Evolutionary conservation across 2,329 filamentous ascomycete species (phyloP), one percentile per base, ranked within the genome.

Genomic region (Tolypocladium inflatum): DNA sequence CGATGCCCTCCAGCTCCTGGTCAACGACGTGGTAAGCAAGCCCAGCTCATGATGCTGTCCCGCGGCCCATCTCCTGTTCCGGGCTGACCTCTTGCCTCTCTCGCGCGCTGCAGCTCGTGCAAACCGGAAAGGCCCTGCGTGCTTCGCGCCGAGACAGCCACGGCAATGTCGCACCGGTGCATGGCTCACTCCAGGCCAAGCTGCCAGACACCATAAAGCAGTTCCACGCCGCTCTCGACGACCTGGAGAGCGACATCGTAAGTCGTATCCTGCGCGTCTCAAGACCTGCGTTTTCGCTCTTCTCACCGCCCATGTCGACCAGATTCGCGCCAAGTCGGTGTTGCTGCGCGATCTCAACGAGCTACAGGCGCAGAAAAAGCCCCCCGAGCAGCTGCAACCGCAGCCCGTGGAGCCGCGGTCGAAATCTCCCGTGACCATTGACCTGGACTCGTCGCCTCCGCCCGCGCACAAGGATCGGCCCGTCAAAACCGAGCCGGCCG

Each of bases 181-280:
- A 70, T 38, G 66, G 66, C 61, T 66, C 64, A 43, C 68, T 65
- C 65, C 74, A 74, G 56, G 67, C 71, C 51, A 80, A 77, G 63
- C 68, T 82, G 57, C 70, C 74, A 38, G 77, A 80, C 48, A 74
- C 74, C n/a, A 74, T 80, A 57, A 70, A 70, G 42, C 67, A 69
- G 8, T 83, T 81, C 65, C 81, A 85, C 59, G 70, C 70, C 57
- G 78, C 80, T 9, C 70, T 86, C 2, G 80, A 85, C 61, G 78
- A 82, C 8, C 65, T 86, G 6, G 83, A 86, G 65, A 70, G 69
- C 59, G 80, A 85, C 33, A 82, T 85, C 65, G 82, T 84, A 71
- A 68, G 77, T 58, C 8, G 19, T 5, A n/a, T 38, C 26, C 6
- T 21, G 9, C n/a, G 21, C 17, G 4, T 17, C 26, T 21, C 38